phyloP scores from a whole-genome alignment of 2,329 filamentous ascomycete species.

The Talaromyces sp. region DNA sequence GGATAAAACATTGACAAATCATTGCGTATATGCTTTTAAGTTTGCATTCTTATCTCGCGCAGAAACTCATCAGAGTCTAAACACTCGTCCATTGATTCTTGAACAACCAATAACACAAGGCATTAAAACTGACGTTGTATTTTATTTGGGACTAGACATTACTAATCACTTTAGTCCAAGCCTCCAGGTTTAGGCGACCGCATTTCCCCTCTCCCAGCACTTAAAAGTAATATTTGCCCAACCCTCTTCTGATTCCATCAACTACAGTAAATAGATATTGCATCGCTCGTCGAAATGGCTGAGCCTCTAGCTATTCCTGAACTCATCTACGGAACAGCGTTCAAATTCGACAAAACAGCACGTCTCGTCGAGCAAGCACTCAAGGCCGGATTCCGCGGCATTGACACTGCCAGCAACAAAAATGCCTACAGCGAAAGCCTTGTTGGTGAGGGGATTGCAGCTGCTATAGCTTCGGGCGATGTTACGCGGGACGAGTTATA shows the following conservation, averaged over 20 bases:
- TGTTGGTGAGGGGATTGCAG: slow-evolving; percentile 1
- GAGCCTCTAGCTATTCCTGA: neutral
- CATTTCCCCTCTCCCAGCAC: no score
- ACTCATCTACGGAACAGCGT: slow-evolving; percentile 3
- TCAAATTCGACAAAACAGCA: slow-evolving; percentile 5
- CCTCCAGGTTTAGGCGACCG: no score
- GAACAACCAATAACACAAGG: no score
- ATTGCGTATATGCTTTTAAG: no score
- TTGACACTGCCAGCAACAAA: slow-evolving; percentile 3
- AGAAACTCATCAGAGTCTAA: no score
- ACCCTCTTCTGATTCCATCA: neutral
- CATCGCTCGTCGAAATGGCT: neutral
- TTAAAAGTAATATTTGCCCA: no score
- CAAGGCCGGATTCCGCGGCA: slow-evolving; percentile 3
- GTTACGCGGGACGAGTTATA: neutral
- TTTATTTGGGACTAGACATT: no score
- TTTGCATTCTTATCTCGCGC: no score
- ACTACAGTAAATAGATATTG: neutral
- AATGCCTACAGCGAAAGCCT: slow-evolving; percentile 2
- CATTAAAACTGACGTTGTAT: no score
- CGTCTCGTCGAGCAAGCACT: neutral
- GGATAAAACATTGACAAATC: no score
- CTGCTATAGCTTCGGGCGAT: neutral
- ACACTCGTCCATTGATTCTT: no score
- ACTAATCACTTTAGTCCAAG: no score